Conservation (phyloP, 495 filamentous ascomycete genomes). For the Daldinia childiae region DNA sequence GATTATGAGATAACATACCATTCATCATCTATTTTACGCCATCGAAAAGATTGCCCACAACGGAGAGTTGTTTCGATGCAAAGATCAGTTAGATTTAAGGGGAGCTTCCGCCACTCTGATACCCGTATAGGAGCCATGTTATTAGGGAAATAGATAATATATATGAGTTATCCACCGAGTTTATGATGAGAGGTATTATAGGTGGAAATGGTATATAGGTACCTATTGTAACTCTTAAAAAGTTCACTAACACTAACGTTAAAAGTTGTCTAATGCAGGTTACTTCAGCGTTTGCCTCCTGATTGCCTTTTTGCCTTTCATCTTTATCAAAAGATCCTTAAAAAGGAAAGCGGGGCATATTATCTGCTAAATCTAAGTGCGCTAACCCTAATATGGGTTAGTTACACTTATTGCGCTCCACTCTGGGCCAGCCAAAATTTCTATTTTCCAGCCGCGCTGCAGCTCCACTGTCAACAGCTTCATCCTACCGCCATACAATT, state of each 20-base stretch:
- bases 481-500: constrained; percentile 19
- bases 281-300: constrained; percentile 1
- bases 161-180: neutral
- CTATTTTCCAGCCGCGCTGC: constrained; percentile 50
- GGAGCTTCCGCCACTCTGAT: constrained; percentile 82
- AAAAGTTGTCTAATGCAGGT: neutral
- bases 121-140: constrained; percentile 48
- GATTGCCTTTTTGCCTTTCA: neutral
- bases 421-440: constrained; percentile 47
- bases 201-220: neutral
- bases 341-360: constrained; percentile 31
- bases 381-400: constrained; percentile 20
- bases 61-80: constrained; percentile 91
- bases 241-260: neutral
- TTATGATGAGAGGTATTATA: neutral
- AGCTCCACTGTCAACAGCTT: constrained; percentile 42
- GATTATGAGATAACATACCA: constrained; percentile 62
- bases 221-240: neutral
- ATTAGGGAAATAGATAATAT: neutral
- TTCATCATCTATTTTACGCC: constrained; percentile 84
- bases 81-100: constrained; percentile 80
- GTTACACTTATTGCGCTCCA: constrained; percentile 8
- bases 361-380: constrained; percentile 10
- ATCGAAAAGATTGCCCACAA: constrained; percentile 93
- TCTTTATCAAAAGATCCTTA: constrained; percentile 5